These are phyloP conservation scores for Pistacia atlantica DNA, from an alignment of 345 rosid genomes.

Conservation along the genomic window DNA sequence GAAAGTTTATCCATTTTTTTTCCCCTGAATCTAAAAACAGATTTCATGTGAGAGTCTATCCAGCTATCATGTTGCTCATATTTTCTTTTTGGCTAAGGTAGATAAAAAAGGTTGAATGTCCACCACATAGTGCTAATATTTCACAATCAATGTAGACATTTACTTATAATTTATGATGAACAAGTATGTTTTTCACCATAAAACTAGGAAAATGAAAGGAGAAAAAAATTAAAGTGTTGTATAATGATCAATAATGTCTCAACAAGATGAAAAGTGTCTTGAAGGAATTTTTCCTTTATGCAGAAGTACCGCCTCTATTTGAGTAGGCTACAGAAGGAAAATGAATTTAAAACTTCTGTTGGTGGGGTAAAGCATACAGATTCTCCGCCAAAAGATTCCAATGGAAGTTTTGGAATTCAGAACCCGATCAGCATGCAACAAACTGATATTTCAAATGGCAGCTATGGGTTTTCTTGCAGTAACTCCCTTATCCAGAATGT, in stretches of 20 bases:
- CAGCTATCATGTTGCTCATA: background rate
- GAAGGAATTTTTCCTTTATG: conserved; percentile 18
- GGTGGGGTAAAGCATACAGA: conserved; percentile 64
- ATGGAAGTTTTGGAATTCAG: conserved; percentile 39
- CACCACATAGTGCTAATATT: background rate
- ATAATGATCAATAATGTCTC: background rate
- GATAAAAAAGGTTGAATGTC: background rate
- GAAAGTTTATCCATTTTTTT: background rate
- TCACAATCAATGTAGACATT: background rate
- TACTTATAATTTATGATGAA: background rate
- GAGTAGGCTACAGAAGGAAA: conserved; percentile 76
- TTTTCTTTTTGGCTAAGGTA: background rate
- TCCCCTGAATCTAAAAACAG: background rate
- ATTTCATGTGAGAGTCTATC: too few relatives aligned
- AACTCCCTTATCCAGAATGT: conserved; percentile 39
- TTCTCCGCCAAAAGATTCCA: conserved; percentile 47
- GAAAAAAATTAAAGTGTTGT: conserved; percentile 1
- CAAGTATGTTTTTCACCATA: background rate
- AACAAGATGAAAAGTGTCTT: conserved; percentile 12
- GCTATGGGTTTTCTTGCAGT: conserved; percentile 40
- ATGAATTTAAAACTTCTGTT: conserved; percentile 46
- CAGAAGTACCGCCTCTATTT: conserved; percentile 97
- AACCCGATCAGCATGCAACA: conserved; percentile 39
- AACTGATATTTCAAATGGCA: conserved; percentile 38
- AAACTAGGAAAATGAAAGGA: background rate